These are phyloP conservation scores for Neonectria hederae DNA, from an alignment of 2,329 filamentous ascomycete species.

Conservation along the genomic window DNA sequence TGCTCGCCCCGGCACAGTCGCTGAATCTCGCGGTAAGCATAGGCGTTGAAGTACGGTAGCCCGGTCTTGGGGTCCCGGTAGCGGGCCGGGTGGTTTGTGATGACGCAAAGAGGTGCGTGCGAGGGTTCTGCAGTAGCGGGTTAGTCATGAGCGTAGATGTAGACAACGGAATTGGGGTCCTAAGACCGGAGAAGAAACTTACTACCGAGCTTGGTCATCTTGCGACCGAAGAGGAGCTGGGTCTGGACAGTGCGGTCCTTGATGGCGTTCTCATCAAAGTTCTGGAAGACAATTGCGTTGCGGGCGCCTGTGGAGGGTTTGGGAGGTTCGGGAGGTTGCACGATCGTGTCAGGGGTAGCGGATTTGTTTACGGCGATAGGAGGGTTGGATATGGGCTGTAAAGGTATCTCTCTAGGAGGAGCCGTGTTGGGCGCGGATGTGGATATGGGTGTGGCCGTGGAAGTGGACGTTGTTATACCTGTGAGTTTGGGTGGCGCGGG, in stretches of 20 bases:
- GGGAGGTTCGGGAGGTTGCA: constrained; percentile 32
- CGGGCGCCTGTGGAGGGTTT: constrained; percentile 57
- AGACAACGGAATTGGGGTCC: no score
- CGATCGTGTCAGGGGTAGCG: constrained; percentile 21
- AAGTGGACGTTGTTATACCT: neutral
- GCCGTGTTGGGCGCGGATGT: constrained; percentile 10
- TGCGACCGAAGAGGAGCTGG: constrained; percentile 66
- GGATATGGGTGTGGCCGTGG: neutral
- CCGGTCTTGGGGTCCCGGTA: constrained; percentile 89
- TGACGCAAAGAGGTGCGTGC: constrained; percentile 72
- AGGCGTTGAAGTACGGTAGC: constrained; percentile 79
- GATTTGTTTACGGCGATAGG: constrained; percentile 15
- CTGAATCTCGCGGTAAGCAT: constrained; percentile 85
- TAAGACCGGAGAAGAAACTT: constrained; percentile 42
- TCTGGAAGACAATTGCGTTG: constrained; percentile 67
- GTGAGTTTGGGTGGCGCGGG: constrained; percentile 13
- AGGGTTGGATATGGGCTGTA: constrained; percentile 25
- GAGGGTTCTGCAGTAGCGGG: constrained; percentile 55
- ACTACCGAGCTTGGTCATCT: constrained; percentile 67
- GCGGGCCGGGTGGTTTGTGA: constrained; percentile 82
- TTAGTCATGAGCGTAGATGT: constrained; percentile 8
- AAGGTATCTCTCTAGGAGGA: constrained; percentile 2
- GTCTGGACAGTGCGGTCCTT: constrained; percentile 67
- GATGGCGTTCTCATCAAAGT: constrained; percentile 66
- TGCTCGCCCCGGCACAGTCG: constrained; percentile 77